Conservation (phyloP, 768 basidiomycete species). For the Tulasnella sp. region DNA sequence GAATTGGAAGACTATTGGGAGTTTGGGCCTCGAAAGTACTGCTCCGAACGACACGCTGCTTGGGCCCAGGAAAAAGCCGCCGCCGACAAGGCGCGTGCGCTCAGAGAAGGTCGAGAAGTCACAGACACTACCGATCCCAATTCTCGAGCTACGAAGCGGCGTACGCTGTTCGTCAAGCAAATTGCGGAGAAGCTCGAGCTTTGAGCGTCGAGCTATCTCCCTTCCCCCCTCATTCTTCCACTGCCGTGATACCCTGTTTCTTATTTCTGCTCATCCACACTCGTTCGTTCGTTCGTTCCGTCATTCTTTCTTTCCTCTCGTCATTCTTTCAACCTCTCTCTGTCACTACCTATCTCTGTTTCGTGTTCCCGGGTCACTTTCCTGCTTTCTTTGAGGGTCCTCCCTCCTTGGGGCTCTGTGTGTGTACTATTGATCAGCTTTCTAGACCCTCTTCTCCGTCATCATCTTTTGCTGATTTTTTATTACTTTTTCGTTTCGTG, state of each 20-base stretch:
- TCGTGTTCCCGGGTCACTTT: not conserved
- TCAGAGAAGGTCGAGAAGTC: slow-evolving; percentile 2
- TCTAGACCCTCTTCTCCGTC: not conserved
- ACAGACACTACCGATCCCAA: slow-evolving; percentile 28
- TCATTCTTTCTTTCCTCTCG: no score
- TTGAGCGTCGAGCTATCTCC: not conserved
- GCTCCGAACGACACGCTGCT: slow-evolving; percentile 79
- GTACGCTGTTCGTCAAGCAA: slow-evolving; percentile 73
- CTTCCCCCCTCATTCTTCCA: not conserved
- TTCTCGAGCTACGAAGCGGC: slow-evolving; percentile 65
- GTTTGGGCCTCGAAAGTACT: slow-evolving; percentile 67
- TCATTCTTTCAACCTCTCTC: not conserved
- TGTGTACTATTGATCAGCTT: not conserved
- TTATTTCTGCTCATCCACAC: not conserved
- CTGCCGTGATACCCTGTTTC: slow-evolving; percentile 4
- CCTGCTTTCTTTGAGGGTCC: not conserved
- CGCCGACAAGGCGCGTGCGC: slow-evolving; percentile 17
- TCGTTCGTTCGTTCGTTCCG: slow-evolving; percentile 4
- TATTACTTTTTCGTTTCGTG: slow-evolving; percentile 13
- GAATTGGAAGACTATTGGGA: slow-evolving; percentile 81
- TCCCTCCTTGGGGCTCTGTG: not conserved
- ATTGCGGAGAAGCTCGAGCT: slow-evolving; percentile 23
- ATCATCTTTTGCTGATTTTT: slow-evolving; percentile 12
- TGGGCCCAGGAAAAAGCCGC: slow-evolving; percentile 31
- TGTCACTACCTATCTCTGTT: slow-evolving; percentile 9